phyloP scores from a whole-genome alignment of 73 alveolate species.

The Paramecium sexaurelia region DNA sequence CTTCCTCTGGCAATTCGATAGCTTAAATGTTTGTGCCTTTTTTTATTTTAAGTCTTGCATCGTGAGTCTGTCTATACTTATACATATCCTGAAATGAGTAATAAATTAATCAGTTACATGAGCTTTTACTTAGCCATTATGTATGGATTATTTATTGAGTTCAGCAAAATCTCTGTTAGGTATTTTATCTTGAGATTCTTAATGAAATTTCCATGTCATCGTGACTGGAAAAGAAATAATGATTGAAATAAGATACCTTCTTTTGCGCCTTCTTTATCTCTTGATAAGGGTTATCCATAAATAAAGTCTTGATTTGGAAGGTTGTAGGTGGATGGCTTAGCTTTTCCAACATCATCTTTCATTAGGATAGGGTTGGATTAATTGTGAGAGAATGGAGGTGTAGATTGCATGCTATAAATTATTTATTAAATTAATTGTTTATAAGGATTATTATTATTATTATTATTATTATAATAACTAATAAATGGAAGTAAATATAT shows the following conservation, averaged over 20 bases:
- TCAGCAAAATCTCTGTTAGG: constrained; percentile 80
- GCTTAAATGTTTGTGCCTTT: constrained; percentile 40
- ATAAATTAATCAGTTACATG: constrained; percentile 51
- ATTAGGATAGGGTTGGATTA: constrained; percentile 74
- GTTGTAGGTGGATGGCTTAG: constrained; percentile 79
- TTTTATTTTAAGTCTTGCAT: constrained; percentile 43
- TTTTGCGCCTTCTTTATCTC: constrained; percentile 87
- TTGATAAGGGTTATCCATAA: constrained; percentile 81
- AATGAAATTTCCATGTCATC: constrained; percentile 81
- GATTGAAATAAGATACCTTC: constrained; percentile 59
- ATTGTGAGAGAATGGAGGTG: constrained; percentile 27
- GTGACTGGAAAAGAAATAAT: constrained; percentile 51
- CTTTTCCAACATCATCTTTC: constrained; percentile 89
- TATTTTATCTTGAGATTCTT: constrained; percentile 69
- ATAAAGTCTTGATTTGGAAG: constrained; percentile 83
- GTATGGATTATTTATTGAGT: constrained; percentile 75
- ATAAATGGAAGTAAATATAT: neutral
- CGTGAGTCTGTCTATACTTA: constrained; percentile 36
- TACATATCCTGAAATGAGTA: neutral
- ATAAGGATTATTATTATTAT: neutral
- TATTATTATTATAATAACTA: neutral
- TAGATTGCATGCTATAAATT: neutral
- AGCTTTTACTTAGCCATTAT: constrained; percentile 69
- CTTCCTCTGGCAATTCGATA: constrained; percentile 62
- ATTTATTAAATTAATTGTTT: neutral